These are phyloP conservation scores for Macrocybe gigantea DNA, from an alignment of 768 basidiomycete species.

Conservation along the genomic window DNA sequence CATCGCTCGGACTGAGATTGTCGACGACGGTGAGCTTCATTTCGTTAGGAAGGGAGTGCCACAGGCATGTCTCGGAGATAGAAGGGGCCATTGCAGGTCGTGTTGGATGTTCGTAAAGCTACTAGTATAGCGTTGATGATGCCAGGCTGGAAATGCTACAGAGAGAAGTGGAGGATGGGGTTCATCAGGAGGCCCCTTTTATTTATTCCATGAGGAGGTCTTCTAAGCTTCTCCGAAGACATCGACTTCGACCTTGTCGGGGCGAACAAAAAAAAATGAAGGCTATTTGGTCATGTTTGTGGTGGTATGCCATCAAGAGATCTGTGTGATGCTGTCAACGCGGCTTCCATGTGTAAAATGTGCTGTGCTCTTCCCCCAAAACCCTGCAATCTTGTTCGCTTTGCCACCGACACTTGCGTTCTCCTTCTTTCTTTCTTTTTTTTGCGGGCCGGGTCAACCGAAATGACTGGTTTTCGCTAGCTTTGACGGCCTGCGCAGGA, in stretches of 20 bases:
- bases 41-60: conserved; percentile 60
- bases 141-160: neutral
- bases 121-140: neutral
- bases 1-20: conserved; percentile 36
- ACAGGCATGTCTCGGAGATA: conserved; percentile 23
- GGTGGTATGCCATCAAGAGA: no score
- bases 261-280: neutral
- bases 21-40: conserved; percentile 57
- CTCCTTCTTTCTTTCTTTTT: no score
- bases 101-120: conserved; percentile 7
- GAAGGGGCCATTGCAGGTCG: conserved; percentile 13
- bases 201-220: conserved; percentile 5
- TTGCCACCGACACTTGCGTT: no score
- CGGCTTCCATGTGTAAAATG: no score
- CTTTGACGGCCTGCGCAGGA: no score
- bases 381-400: no score
- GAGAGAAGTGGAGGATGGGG: neutral
- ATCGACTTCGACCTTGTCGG: conserved; percentile 17
- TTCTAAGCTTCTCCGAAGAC: conserved; percentile 22
- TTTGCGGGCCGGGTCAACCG: no score
- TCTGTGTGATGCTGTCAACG: no score
- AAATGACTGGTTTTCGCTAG: no score
- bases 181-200: neutral
- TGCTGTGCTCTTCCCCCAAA: no score
- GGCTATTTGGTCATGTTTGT: no score